A percentile compares a stretch with the other conserved stretches of the same genome.
phyloP scores from a whole-genome alignment of 2,329 filamentous ascomycete species.

The Alternaria arborescens region DNA sequence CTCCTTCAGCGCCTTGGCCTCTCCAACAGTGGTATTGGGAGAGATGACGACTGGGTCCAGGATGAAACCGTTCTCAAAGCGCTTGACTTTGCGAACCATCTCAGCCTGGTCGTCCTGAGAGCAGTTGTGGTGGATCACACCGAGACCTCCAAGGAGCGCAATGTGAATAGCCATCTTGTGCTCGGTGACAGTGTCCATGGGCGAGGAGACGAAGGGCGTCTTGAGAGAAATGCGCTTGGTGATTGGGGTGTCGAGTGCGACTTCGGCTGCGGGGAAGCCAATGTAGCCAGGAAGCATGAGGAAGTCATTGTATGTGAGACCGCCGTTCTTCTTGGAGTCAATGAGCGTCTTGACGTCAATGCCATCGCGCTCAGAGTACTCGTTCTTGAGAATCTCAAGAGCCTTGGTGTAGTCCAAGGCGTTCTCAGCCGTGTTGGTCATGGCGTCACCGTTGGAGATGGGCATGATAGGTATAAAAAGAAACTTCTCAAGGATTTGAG shows the following conservation, averaged over 20 bases:
- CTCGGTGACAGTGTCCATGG: constrained; percentile 99
- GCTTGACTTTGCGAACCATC: constrained; percentile 99
- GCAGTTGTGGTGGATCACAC: constrained; percentile 99
- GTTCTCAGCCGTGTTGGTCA: constrained; percentile 61
- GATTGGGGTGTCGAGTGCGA: constrained; percentile 86
- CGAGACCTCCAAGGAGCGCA: constrained; percentile 84
- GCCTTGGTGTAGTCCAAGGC: constrained; percentile 79
- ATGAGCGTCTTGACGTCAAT: constrained; percentile 86
- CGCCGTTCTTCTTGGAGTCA: constrained; percentile 89
- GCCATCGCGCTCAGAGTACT: constrained; percentile 84
- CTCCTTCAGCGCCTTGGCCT: constrained; percentile 92
- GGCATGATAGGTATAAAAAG: constrained; percentile 67
- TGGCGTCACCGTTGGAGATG: constrained; percentile 70
- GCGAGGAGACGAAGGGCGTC: constrained; percentile 95
- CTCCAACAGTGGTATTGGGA: constrained; percentile 85
- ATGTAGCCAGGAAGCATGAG: constrained; percentile 96
- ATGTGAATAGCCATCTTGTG: constrained; percentile 99
- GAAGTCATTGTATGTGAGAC: constrained; percentile 99
- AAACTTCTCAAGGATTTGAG: constrained; percentile 44
- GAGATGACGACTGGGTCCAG: constrained; percentile 92
- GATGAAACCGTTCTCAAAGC: constrained; percentile 99
- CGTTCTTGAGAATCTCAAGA: constrained; percentile 76
- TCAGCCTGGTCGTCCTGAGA: constrained; percentile 96
- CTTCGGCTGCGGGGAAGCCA: constrained; percentile 92
- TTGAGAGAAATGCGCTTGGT: constrained; percentile 97